Evolutionary conservation across 345 rosid genomes (phyloP).

Genomic region (Iberis pinnata): DNA sequence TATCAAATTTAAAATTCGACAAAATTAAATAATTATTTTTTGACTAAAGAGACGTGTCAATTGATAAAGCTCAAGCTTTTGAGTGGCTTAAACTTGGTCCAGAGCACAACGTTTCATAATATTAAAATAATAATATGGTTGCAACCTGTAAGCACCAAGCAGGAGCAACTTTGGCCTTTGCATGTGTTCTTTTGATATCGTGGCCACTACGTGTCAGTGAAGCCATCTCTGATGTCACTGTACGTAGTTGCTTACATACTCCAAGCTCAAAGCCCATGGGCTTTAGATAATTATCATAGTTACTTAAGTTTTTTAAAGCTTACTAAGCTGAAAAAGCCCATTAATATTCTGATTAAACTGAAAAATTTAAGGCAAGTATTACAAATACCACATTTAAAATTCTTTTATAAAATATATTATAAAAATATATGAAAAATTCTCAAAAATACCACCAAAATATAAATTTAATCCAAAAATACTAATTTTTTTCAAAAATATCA

Average conservation of each 20-base stretch:
- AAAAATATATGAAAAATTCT: no score
- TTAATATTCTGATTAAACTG: no score
- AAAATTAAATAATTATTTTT: neutral
- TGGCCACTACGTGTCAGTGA: conserved; percentile 21
- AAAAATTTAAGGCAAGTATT: no score
- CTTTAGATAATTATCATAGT: neutral
- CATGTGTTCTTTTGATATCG: conserved; percentile 1
- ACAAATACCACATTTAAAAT: no score
- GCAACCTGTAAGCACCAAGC: conserved; percentile 6
- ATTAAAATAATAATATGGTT: neutral
- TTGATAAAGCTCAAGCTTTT: conserved; percentile 15
- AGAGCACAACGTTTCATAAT: conserved; percentile 1
- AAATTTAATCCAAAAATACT: no score
- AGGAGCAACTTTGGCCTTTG: conserved; percentile 13
- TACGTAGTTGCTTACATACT: conserved; percentile 11
- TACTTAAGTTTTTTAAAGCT: neutral
- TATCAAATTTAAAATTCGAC: no score
- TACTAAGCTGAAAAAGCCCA: neutral
- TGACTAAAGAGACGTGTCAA: conserved; percentile 24
- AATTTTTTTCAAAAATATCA: no score
- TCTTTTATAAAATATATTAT: no score
- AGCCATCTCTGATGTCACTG: conserved; percentile 1
- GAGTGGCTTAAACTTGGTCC: conserved; percentile 21
- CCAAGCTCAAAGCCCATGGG: neutral
- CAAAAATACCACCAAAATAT: no score